These are phyloP conservation scores for Leccinellum luteum DNA, from an alignment of 768 basidiomycete species.

Conservation along the genomic window DNA sequence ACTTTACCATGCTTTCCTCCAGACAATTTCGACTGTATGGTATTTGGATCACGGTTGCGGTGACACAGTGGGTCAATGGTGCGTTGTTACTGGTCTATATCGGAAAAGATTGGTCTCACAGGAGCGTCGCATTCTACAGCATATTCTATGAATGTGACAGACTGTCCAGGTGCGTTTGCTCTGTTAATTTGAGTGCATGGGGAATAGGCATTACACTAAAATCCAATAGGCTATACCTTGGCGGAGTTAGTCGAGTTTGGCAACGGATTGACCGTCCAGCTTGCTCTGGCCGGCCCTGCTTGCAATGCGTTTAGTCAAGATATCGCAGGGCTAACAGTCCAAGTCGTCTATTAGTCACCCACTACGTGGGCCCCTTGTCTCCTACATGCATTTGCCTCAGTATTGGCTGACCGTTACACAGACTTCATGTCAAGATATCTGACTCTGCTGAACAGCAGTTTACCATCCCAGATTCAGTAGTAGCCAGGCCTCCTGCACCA, in stretches of 20 bases:
- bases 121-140: background rate
- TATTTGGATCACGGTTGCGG: background rate
- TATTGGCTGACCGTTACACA: constrained; percentile 19
- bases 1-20: background rate
- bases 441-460: constrained; percentile 61
- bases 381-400: background rate
- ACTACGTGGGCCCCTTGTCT: constrained; percentile 38
- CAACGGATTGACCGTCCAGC: constrained; percentile 50
- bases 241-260: constrained; percentile 38
- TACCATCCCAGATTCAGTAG: constrained; percentile 53
- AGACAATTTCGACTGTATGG: background rate
- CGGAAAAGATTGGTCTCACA: background rate
- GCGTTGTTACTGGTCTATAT: background rate
- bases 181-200: background rate
- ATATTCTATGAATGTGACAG: constrained; percentile 20
- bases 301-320: constrained; percentile 68
- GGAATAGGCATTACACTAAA: background rate
- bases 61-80: background rate
- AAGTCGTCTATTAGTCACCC: constrained; percentile 59
- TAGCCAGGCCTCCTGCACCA: constrained; percentile 41
- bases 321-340: constrained; percentile 51
- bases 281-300: constrained; percentile 49
- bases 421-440: constrained; percentile 64
- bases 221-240: constrained; percentile 50
- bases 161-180: constrained; percentile 26